Base-by-base conservation (phyloP, 2,329 filamentous ascomycete species). In the Ophiostoma sp. region DNA sequence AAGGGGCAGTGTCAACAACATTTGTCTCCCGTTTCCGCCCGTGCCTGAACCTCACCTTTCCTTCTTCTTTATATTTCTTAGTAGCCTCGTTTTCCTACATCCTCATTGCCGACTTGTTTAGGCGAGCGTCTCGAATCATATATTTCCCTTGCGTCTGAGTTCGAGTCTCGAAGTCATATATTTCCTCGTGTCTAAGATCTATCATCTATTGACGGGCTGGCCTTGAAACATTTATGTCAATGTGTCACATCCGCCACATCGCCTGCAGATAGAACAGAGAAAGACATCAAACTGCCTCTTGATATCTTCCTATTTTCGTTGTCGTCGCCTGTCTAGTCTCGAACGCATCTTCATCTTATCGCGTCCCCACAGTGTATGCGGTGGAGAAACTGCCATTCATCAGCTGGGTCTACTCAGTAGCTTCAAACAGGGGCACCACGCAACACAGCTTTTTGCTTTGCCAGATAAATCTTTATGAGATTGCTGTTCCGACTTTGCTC, bases 381-480 rank as follows among this genome's bases (percentile, higher is more conserved):
- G 40, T 58, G 9, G 18, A 60, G 36, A 36, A 9, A 11, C 18
- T 27, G 49, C n/a, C 55, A 60, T 38, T 60, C 55, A 14, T 60
- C 55, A 60, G 55, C 55, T 60, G 38, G 55, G 18, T 60, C 55
- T 60, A 60, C 27, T 5, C 27, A 27, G 18, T 36, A 60, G 55
- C 55, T 16, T 60, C 27, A 60, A 60, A 60, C 55, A 60, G 55
- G 55, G 55, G 55, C 55, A 38, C 16, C 27, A 3, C 38, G 27
- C 27, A 38, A 60, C 27, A 38, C 55, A 16, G 27, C 18, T 38
- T 38, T 40, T 12, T 27, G 14, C 27, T 5, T 9, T 27, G 11
- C 14, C 55, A 5, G 6, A 4, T 40, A 9, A 38, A 18, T 16
- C 14, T 38, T 60, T 6, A 38, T 8, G 7, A 27, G 27, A 27